Evolutionary conservation across 1,139 yeast genomes (phyloP), one percentile per base, ranked within the genome.

Genomic region (Chernovozyma aurita): DNA sequence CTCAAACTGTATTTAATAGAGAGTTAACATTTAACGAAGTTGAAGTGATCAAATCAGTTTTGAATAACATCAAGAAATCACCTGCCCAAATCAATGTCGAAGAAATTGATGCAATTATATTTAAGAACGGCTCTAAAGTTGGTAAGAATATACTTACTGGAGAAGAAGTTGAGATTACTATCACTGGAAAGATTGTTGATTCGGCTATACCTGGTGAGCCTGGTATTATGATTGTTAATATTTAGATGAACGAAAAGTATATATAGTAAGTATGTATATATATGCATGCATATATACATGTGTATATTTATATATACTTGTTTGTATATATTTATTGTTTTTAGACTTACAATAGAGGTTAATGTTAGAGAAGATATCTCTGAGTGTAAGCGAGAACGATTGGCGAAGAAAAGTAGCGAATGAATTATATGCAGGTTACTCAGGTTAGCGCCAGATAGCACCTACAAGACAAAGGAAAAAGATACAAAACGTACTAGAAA

Each of bases 151-250:
- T 85, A 37, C 48, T 76, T 33, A 76, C 92, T 34, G 92, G 86
- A 35, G 84, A 79, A 55, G 78, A 76, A 38, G 83, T 82, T 38
- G 85, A 74, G 46, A 72, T 88, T 46, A 55, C 63, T 21, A 66
- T 76, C 41, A 68, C 74, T 39, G 78, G 83, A 39, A 88, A 85
- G 72, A 76, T 80, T 39, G 71, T 85, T 42, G 95, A 85, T 44
- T 74, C 75, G 45, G 94, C 98, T 26, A 80, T 85, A 42, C 98
- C 98, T 35, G 98, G 98, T 43, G 76, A 77, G 50, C 98, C 98
- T 30, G 96, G 95, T 53, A 79, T 92, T 51, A 61, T 79, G 48
- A 73, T 92, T 50, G 76, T 66, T 50, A 90, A 90, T 55, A 56
- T 76, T 33, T 59, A 59, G 35, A 28, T 21, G 30, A 16, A 21